Evolutionary conservation across 1,139 yeast species (phyloP).

Genomic region (Suhomyces anneliseae): DNA sequence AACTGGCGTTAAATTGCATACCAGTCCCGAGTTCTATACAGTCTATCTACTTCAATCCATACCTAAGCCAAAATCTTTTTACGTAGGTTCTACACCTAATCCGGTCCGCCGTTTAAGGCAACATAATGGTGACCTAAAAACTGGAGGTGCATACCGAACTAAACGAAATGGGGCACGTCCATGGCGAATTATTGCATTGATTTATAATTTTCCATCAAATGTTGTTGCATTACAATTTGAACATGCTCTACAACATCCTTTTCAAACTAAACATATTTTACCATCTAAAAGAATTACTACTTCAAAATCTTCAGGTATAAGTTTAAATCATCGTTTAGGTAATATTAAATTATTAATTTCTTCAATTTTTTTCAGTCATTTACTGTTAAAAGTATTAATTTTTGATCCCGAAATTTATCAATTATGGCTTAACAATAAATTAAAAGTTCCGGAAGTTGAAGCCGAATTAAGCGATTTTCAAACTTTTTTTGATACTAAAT

Average conservation of each 20-base stretch:
- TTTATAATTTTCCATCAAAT: conserved; percentile 73
- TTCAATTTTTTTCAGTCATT: conserved; percentile 39
- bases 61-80: conserved; percentile 55
- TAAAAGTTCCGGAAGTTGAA: conserved; percentile 14
- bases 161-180: conserved; percentile 58
- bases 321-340: conserved; percentile 52
- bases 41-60: conserved; percentile 66
- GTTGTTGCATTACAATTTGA: conserved; percentile 71
- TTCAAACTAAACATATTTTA: conserved; percentile 60
- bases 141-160: conserved; percentile 71
- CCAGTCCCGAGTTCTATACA: conserved; percentile 51
- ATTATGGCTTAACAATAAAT: conserved; percentile 31
- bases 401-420: conserved; percentile 27
- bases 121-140: conserved; percentile 66
- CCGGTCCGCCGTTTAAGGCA: conserved; percentile 69
- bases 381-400: conserved; percentile 31
- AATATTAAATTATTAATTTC: conserved; percentile 47
- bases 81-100: conserved; percentile 78
- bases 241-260: conserved; percentile 78
- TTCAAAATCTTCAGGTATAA: conserved; percentile 31
- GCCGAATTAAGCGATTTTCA: not conserved
- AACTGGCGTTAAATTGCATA: conserved; percentile 10
- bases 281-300: conserved; percentile 26
- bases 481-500: not conserved
- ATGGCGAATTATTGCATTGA: conserved; percentile 66